Base-by-base conservation (phyloP, 495 filamentous ascomycete species). In the Hypoxylon cercidicola region DNA sequence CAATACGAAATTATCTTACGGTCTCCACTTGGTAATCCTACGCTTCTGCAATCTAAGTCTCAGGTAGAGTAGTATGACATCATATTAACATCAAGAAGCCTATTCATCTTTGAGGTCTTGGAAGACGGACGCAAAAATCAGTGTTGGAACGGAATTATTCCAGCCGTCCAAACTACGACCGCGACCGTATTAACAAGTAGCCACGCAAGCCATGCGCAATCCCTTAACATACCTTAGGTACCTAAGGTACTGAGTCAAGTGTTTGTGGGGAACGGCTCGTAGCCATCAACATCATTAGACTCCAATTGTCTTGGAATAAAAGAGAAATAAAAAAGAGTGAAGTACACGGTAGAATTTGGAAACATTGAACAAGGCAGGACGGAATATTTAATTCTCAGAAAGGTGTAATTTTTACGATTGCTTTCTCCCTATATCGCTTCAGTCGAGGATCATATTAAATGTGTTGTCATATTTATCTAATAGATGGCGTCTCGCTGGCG, bases 241-340 rank as follows among this genome's bases (percentile, higher is more conserved):
- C 30, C 5, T 5, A 32, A 32, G 10, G 10, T 32, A 12, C 10
- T 2, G 16, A 13, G 20, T 34, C 21, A 34, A 19, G 8, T 3
- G 37, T 15, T 47, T 21, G 18, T 7, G 35, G 3, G 21, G 44
- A 20, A 41, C 54, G 43, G 54, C 43, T 37, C 34, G 34, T 12
- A n/a, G 34, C 11, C 25, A 62, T 34, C 23, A 28, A 64, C 53
- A 64, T 54, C 34, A 60, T 46, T 35, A 40, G 43, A 11, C 16
- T 6, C 16, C n/a, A 39, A 30, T 37, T 13, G 53, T 35, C 28
- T 39, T 18, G 60, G 46, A 40, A 23, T 28, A 30, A 52, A 34
- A 39, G 19, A 57, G 44, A 39, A 45, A 18, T 10, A 15, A 21
- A 48, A n/a, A 18, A 0, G 9, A 13, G 28, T 21, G 7, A 46